phyloP scores from a whole-genome alignment of 2,329 filamentous ascomycete species.

The Pyrenophora tritici-repentis region DNA sequence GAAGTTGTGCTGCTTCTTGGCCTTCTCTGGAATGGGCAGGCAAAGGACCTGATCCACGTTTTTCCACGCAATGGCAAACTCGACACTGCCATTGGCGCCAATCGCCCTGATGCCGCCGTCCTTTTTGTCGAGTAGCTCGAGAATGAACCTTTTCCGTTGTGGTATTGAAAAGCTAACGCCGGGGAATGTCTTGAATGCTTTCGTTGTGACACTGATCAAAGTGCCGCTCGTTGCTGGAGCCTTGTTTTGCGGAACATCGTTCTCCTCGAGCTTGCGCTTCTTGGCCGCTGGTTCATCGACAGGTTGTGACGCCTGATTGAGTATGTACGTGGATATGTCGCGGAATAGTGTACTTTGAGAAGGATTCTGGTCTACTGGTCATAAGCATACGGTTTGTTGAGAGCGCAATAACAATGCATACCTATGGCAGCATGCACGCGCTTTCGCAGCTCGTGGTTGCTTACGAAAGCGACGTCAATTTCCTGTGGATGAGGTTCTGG shows the following conservation, averaged over 20 bases:
- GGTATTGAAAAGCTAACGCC: slow-evolving; percentile 67
- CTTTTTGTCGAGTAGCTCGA: slow-evolving; percentile 58
- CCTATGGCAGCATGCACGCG: slow-evolving; percentile 46
- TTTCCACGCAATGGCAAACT: slow-evolving; percentile 58
- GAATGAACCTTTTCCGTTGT: slow-evolving; percentile 66
- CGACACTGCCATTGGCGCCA: slow-evolving; percentile 58
- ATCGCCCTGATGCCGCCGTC: slow-evolving; percentile 54
- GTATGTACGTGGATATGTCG: slow-evolving; percentile 46
- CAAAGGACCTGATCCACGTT: slow-evolving; percentile 64
- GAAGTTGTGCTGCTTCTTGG: slow-evolving; percentile 67
- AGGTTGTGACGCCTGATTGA: slow-evolving; percentile 31
- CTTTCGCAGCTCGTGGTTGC: slow-evolving; percentile 44
- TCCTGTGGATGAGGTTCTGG: slow-evolving; percentile 30
- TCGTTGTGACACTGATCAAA: slow-evolving; percentile 28
- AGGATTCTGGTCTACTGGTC: slow-evolving; percentile 38
- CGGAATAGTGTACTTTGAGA: slow-evolving; percentile 41
- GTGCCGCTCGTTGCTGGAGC: slow-evolving; percentile 18
- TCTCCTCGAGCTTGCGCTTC: slow-evolving; percentile 48
- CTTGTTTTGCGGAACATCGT: slow-evolving; percentile 27
- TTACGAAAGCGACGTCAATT: slow-evolving; percentile 42
- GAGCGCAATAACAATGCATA: slow-evolving; percentile 11
- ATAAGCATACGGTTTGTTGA: background rate
- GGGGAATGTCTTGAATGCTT: slow-evolving; percentile 39
- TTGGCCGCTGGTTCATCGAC: slow-evolving; percentile 40
- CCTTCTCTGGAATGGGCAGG: slow-evolving; percentile 67